Percentiles rank a stretch among this genome's conserved stretches.
Evolutionary conservation across 208 protist species (phyloP).

Genomic region (Crithidia expoeki): DNA sequence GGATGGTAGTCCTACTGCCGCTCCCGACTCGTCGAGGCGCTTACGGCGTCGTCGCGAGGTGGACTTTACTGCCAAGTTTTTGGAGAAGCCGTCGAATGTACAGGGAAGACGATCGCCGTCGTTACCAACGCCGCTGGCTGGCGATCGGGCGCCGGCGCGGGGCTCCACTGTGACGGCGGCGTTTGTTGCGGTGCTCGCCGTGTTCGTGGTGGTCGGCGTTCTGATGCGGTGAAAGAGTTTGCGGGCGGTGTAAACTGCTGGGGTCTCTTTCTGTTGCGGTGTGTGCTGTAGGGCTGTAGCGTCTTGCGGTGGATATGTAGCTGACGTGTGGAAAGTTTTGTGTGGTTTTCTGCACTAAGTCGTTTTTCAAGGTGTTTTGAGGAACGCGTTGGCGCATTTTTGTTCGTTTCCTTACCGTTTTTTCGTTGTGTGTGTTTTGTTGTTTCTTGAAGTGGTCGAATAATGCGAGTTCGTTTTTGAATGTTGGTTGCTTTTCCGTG

Average conservation of each 20-base stretch:
- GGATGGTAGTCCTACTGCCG: neutral
- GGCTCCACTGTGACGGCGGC: neutral
- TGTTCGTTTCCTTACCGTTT: conserved; percentile 1
- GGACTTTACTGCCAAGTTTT: conserved; percentile 16
- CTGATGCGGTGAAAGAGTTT: conserved; percentile 17
- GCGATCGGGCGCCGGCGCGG: neutral
- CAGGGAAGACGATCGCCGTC: neutral
- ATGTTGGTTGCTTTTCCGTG: neutral
- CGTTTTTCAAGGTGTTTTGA: no score
- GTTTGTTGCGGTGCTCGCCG: conserved; percentile 22
- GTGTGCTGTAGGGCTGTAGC: no score
- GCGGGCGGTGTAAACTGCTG: neutral
- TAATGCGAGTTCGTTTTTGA: neutral
- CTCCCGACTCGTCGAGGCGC: neutral
- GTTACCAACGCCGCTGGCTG: neutral
- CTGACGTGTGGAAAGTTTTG: no score
- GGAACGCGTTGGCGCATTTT: no score
- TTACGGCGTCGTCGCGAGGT: neutral
- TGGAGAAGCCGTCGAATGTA: neutral
- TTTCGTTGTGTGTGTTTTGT: conserved; percentile 3
- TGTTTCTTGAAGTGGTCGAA: neutral
- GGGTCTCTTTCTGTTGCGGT: neutral
- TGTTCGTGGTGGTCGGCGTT: conserved; percentile 21
- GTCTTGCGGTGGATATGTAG: no score
- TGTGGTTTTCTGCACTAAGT: no score